Evolutionary conservation across 768 basidiomycete genomes (phyloP).

Genomic region (Suillus cothurnatus): DNA sequence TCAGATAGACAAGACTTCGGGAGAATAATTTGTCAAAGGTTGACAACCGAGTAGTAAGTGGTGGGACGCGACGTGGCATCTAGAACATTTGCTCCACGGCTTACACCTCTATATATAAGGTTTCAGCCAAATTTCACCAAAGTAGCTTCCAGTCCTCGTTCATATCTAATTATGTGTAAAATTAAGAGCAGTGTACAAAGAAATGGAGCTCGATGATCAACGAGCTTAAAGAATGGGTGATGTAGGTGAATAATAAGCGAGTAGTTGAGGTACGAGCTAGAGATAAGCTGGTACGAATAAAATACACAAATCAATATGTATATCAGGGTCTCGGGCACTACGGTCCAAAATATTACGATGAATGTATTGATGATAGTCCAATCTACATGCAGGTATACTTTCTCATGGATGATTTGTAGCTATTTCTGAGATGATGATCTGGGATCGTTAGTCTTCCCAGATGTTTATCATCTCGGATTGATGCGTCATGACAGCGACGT

Average conservation of each 20-base stretch:
- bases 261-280: background rate
- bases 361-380: background rate
- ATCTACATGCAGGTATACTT: slow-evolving; percentile 2
- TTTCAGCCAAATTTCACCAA: background rate
- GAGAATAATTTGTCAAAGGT: background rate
- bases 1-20: background rate
- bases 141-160: background rate
- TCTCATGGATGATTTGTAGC: slow-evolving; percentile 1
- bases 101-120: background rate
- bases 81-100: background rate
- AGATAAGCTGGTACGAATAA: background rate
- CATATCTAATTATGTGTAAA: background rate
- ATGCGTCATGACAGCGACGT: slow-evolving; percentile 85
- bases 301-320: background rate
- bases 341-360: background rate
- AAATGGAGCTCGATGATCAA: background rate
- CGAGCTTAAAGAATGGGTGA: background rate
- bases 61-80: background rate
- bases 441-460: slow-evolving; percentile 43
- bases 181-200: background rate
- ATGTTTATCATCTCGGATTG: slow-evolving; percentile 73
- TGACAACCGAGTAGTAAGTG: background rate
- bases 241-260: background rate
- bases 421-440: background rate
- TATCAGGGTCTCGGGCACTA: background rate